Evolutionary conservation across 768 basidiomycete species (phyloP), one percentile per base, ranked within the genome.

Genomic region (Crucibulum laeve): DNA sequence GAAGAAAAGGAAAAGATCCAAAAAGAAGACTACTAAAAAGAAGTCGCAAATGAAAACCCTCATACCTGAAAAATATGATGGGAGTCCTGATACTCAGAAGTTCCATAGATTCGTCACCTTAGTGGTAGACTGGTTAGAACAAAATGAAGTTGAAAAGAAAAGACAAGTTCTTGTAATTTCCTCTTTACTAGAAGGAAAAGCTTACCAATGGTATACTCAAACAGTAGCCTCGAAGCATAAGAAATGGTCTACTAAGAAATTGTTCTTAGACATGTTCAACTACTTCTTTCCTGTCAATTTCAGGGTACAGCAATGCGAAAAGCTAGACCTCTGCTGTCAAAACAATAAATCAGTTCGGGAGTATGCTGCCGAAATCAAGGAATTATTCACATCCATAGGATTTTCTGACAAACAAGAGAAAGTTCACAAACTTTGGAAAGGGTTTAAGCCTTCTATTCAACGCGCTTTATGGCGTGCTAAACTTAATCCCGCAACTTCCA

Each of bases 381-480:
- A 55, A 8, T 25, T 68, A 2, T 62, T 55, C 37, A 51, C 51
- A 1, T 55, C 57, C 2, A 59, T 69, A 4, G 64, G 66, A 0
- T 39, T 56, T 2, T 45, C 55, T 0, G 53, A 55, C 3, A 37
- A 56, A 4, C 46, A 42, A 0, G 60, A 65, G 10, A 48, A 57
- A 10, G 59, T 69, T 0, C 50, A 62, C 8, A 59, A 61, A 25
- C 50, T 71, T 0, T 74, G 67, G 60, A 51, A 55, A 14, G 62
- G 67, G 0, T 46, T 71, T 6, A 37, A 39, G 1, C 22, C 45
- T 0, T 40, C 52, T 3, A 56, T 72, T 4, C 59, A 63, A 32
- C 45, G 46, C 1, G 57, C 60, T 17, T 47, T 70, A 0, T 68
- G 63, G 36, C 35, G 30, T 1, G 28, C 58, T 1, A 46, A 57